Evolutionary conservation across 129 eudicot species (phyloP).

Genomic region (Chrysanthemum makinoi): DNA sequence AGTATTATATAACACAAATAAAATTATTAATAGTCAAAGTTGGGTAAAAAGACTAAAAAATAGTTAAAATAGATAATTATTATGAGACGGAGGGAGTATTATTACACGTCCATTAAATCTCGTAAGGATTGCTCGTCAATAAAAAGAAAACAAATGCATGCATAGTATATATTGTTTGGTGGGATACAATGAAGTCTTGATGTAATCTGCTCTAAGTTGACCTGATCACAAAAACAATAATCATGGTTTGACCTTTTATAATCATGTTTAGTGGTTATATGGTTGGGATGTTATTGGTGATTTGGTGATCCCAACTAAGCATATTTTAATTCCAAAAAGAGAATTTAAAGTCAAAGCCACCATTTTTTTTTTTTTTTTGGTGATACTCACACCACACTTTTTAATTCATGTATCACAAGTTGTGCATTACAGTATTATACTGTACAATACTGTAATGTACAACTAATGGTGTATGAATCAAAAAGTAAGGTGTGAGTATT

Average conservation of each 20-base stretch:
- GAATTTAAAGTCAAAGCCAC: slow-evolving; percentile 9
- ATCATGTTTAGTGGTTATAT: slow-evolving; percentile 21
- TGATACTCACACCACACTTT: too few species aligned
- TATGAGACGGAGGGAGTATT: too few species aligned
- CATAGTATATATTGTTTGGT: not conserved
- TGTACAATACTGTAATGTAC: too few species aligned
- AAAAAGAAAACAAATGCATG: not conserved
- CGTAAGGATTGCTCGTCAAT: not conserved
- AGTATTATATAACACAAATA: too few species aligned
- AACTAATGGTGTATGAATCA: too few species aligned
- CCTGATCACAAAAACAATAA: not conserved
- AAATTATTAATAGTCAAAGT: too few species aligned
- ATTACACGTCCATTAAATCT: not conserved
- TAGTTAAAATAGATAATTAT: too few species aligned
- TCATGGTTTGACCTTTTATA: slow-evolving; percentile 17
- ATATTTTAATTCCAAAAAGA: not conserved
- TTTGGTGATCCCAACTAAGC: slow-evolving; percentile 9
- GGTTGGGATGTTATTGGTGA: slow-evolving; percentile 16
- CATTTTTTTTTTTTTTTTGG: slow-evolving; percentile 14
- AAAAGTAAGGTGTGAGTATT: too few species aligned
- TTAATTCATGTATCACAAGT: too few species aligned
- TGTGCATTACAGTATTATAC: too few species aligned
- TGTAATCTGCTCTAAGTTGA: not conserved
- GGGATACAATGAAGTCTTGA: not conserved
- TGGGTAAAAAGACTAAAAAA: too few species aligned